A percentile compares a stretch with the other conserved stretches of the same genome.
These are phyloP conservation scores for Pseudocercospora fijiensis DNA, from an alignment of 2,329 filamentous ascomycete genomes.

Conservation along the genomic window DNA sequence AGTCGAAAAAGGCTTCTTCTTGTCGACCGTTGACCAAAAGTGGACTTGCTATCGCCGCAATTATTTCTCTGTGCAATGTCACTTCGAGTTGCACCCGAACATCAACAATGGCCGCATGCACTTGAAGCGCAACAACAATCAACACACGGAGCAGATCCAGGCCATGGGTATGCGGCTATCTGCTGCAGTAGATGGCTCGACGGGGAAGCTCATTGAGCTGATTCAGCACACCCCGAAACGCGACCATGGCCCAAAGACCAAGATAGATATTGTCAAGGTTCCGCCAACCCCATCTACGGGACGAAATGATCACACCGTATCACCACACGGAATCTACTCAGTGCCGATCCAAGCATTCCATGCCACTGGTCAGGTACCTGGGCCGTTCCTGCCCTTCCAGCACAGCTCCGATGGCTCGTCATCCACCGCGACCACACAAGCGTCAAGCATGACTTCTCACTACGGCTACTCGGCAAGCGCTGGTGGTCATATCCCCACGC, in stretches of 20 bases:
- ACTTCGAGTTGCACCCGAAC: conserved; percentile 69
- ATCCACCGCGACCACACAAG: conserved; percentile 14
- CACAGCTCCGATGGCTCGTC: conserved; percentile 27
- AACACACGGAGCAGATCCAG: conserved; percentile 57
- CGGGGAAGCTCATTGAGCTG: conserved; percentile 74
- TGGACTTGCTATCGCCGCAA: conserved; percentile 94
- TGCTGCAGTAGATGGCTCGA: conserved; percentile 74
- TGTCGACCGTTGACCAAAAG: conserved; percentile 64
- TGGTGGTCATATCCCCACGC: conserved; percentile 28
- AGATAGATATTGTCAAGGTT: conserved; percentile 69
- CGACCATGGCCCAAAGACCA: conserved; percentile 78
- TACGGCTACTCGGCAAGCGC: conserved; percentile 25
- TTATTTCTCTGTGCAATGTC: conserved; percentile 84
- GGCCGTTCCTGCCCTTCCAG: conserved; percentile 47
- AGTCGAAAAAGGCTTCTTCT: conserved; percentile 88
- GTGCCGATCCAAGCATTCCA: conserved; percentile 42
- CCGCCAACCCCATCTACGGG: conserved; percentile 62
- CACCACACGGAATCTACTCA: conserved; percentile 38
- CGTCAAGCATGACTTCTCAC: conserved; percentile 20
- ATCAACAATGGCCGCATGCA: conserved; percentile 57
- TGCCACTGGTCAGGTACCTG: conserved; percentile 37
- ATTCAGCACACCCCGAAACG: conserved; percentile 90
- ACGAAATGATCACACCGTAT: conserved; percentile 39
- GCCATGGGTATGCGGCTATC: conserved; percentile 82
- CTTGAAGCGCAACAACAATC: conserved; percentile 50